Evolutionary conservation across 2,329 filamentous ascomycete genomes (phyloP).

Genomic region (Blastomyces parvus): DNA sequence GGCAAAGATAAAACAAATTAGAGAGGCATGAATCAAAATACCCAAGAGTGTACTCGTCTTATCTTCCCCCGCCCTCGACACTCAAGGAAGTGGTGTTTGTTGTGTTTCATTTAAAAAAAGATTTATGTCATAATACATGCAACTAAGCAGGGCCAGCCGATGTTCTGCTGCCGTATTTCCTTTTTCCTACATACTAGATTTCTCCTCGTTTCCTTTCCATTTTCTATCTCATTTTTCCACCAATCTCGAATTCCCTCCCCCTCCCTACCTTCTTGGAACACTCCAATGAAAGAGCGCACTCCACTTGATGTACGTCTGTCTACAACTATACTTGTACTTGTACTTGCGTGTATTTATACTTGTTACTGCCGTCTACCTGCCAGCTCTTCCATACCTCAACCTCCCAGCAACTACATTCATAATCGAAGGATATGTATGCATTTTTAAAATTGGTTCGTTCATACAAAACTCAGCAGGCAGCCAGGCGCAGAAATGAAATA

Average conservation of each 20-base stretch:
- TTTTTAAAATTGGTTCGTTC: background rate
- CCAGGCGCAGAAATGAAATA: too few relatives aligned
- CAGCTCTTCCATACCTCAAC: background rate
- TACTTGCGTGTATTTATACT: background rate
- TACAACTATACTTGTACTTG: background rate
- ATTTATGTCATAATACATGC: background rate
- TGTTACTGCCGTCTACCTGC: background rate
- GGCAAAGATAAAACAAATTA: background rate
- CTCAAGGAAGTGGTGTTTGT: background rate
- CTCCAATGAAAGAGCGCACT: background rate
- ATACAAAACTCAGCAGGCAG: background rate
- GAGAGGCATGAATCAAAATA: background rate
- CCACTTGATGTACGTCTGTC: background rate
- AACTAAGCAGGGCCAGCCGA: background rate
- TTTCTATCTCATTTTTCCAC: background rate
- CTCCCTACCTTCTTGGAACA: background rate
- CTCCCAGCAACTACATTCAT: background rate
- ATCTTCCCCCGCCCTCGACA: background rate
- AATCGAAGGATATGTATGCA: background rate
- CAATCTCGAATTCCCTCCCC: background rate
- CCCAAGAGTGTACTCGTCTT: background rate
- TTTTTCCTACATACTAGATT: background rate
- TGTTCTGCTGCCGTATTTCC: background rate
- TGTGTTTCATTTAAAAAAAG: background rate
- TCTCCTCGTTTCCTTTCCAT: background rate